Conservation (phyloP, 768 basidiomycete species). For the Tylopilus balloui region DNA sequence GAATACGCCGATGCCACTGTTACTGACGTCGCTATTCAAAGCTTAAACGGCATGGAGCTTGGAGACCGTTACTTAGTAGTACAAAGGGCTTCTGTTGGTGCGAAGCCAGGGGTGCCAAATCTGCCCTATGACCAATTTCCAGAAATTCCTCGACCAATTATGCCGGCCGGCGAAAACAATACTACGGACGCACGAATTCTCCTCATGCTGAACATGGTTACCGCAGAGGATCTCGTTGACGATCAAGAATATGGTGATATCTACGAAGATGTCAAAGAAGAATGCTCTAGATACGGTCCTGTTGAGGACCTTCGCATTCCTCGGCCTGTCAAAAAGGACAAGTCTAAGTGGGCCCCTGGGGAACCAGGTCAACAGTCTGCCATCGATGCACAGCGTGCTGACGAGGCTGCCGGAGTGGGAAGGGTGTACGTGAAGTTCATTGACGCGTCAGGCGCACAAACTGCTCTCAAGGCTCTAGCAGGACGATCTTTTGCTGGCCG, state of each 20-base stretch:
- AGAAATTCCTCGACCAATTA: slow-evolving; percentile 81
- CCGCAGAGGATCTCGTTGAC: slow-evolving; percentile 81
- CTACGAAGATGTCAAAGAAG: slow-evolving; percentile 90
- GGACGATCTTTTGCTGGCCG: slow-evolving; percentile 85
- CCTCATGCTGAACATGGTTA: slow-evolving; percentile 99
- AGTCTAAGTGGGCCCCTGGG: slow-evolving; percentile 67
- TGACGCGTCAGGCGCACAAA: slow-evolving; percentile 54
- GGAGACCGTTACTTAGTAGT: slow-evolving; percentile 95
- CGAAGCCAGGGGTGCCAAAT: slow-evolving; percentile 64
- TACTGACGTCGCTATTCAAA: slow-evolving; percentile 94
- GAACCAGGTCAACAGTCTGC: slow-evolving; percentile 56
- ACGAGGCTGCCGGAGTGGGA: slow-evolving; percentile 91
- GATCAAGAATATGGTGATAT: slow-evolving; percentile 94
- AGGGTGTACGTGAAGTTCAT: slow-evolving; percentile 91
- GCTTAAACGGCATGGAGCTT: slow-evolving; percentile 95
- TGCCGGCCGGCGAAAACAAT: slow-evolving; percentile 73
- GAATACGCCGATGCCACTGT: slow-evolving; percentile 89
- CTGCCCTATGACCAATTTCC: slow-evolving; percentile 78
- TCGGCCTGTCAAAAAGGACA: slow-evolving; percentile 82
- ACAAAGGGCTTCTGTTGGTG: slow-evolving; percentile 93
- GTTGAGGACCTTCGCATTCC: slow-evolving; percentile 89
- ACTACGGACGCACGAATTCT: slow-evolving; percentile 72
- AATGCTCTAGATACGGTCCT: slow-evolving; percentile 73
- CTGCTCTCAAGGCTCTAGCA: slow-evolving; percentile 81
- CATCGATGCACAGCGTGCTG: slow-evolving; percentile 64